Evolutionary conservation across 2,329 filamentous ascomycete species (phyloP).

Genomic region (Elsinoe australis): DNA sequence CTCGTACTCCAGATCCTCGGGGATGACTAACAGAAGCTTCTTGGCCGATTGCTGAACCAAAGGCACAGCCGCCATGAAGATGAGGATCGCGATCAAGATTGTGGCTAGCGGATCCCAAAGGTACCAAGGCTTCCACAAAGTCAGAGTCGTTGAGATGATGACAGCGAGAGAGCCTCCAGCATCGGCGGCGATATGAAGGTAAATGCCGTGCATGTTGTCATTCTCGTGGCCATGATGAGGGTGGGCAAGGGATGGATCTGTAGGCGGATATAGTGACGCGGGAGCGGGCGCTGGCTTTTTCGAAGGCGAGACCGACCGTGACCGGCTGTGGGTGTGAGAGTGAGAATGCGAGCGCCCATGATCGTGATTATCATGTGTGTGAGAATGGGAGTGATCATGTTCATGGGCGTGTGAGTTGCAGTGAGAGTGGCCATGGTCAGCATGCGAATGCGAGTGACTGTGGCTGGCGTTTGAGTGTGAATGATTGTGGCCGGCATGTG

Average conservation of each 20-base stretch:
- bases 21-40: conserved; percentile 74
- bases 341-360: conserved; percentile 23
- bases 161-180: conserved; percentile 91
- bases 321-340: conserved; percentile 11
- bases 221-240: conserved; percentile 61
- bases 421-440: conserved; percentile 33
- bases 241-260: conserved; percentile 2
- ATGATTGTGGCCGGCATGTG: conserved; percentile 24
- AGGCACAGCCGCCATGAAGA: conserved; percentile 84
- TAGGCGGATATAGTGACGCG: conserved; percentile 15
- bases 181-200: conserved; percentile 88
- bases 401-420: conserved; percentile 48
- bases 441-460: conserved; percentile 23
- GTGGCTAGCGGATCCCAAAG: conserved; percentile 94
- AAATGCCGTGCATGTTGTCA: conserved; percentile 98
- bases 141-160: conserved; percentile 81
- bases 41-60: conserved; percentile 78
- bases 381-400: conserved; percentile 38
- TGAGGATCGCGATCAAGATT: conserved; percentile 84
- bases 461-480: conserved; percentile 32
- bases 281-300: conserved; percentile 18
- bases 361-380: conserved; percentile 15
- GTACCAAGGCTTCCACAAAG: conserved; percentile 80
- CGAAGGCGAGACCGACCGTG: conserved; percentile 4
- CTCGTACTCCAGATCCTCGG: conserved; percentile 77